These are phyloP conservation scores for Yamadazyma pseudoaaseri DNA, from an alignment of 1,139 yeast genomes.

Conservation along the genomic window DNA sequence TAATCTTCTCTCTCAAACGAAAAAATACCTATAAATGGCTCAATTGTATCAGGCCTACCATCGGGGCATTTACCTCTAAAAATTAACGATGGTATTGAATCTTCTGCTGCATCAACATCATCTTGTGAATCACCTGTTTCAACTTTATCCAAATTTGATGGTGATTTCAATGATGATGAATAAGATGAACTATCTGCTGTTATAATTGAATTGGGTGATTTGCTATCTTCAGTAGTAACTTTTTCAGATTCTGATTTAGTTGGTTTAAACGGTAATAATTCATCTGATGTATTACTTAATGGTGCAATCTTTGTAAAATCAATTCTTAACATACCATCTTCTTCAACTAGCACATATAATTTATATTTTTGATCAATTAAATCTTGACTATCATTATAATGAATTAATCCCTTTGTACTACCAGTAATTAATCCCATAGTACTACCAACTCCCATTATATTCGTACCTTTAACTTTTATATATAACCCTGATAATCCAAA, in stretches of 20 bases:
- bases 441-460: constrained; percentile 55
- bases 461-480: constrained; percentile 51
- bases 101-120: constrained; percentile 19
- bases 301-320: constrained; percentile 52
- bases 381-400: constrained; percentile 51
- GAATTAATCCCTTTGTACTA: constrained; percentile 48
- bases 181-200: constrained; percentile 17
- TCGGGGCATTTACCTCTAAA: constrained; percentile 55
- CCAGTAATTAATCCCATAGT: constrained; percentile 61
- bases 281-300: constrained; percentile 16
- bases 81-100: constrained; percentile 45
- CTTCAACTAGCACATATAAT: constrained; percentile 51
- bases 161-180: constrained; percentile 16
- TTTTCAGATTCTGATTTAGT: constrained; percentile 1
- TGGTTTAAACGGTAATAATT: constrained; percentile 5
- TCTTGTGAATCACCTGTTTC: constrained; percentile 12
- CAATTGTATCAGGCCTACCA: constrained; percentile 52
- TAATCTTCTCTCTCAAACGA: constrained; percentile 47
- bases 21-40: constrained; percentile 57
- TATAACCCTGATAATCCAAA: constrained; percentile 58
- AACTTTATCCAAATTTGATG: constrained; percentile 12
- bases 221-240: constrained; percentile 10
- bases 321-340: constrained; percentile 47
- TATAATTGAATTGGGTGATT: constrained; percentile 14
- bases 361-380: constrained; percentile 50